A percentile compares a stretch with the other conserved stretches of the same genome.
Evolutionary conservation across 2,329 filamentous ascomycete species (phyloP).

Genomic region (Pochonia chlamydosporia): DNA sequence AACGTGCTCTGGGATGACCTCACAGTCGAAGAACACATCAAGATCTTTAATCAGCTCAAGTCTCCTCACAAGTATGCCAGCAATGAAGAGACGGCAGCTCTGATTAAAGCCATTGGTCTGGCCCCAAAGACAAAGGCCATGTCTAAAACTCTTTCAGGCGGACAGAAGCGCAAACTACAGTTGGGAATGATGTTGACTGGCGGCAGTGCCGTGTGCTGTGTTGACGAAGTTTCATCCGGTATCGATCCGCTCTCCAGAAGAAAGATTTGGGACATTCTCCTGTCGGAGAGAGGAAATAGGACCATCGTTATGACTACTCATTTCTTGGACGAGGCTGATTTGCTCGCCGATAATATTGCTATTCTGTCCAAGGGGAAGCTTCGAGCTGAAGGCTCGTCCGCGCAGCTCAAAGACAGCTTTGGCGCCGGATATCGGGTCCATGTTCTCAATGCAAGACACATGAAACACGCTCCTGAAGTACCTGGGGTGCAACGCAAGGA

Average conservation of each 20-base stretch:
- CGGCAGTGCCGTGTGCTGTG: conserved; percentile 79
- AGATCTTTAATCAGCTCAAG: conserved; percentile 80
- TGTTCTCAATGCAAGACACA: conserved; percentile 44
- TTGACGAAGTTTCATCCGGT: conserved; percentile 87
- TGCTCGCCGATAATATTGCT: conserved; percentile 82
- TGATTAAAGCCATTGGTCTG: conserved; percentile 69
- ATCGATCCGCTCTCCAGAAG: conserved; percentile 79
- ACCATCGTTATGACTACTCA: conserved; percentile 89
- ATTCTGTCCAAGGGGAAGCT: conserved; percentile 81
- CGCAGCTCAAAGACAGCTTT: conserved; percentile 74
- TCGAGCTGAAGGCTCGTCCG: conserved; percentile 77
- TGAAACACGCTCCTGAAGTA: conserved; percentile 39
- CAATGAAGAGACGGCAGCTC: conserved; percentile 51
- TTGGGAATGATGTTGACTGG: conserved; percentile 94
- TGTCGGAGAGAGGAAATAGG: conserved; percentile 73
- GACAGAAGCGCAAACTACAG: conserved; percentile 88
- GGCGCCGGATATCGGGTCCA: conserved; percentile 83
- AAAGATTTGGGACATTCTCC: conserved; percentile 90
- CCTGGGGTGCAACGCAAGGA: conserved; percentile 51
- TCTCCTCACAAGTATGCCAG: conserved; percentile 50
- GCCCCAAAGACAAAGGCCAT: conserved; percentile 64
- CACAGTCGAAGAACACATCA: conserved; percentile 78
- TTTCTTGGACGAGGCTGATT: conserved; percentile 88
- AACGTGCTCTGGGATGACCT: conserved; percentile 91
- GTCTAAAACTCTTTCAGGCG: conserved; percentile 76